Conservation (phyloP, 768 basidiomycete genomes). For the Sporobolomyces phaffii region DNA sequence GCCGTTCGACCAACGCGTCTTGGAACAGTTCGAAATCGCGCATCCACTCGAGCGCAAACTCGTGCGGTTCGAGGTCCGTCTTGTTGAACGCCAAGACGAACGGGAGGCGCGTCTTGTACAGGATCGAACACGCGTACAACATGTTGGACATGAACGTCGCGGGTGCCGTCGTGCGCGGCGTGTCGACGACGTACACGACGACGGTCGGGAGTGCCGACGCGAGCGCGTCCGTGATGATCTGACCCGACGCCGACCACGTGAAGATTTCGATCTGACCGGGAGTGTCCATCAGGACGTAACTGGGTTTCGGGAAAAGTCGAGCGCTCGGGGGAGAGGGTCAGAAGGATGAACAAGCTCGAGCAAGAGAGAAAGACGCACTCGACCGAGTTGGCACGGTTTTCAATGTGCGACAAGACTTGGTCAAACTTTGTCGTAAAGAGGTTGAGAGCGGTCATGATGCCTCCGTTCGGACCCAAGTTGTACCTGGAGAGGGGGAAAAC, state of each 20-base stretch:
- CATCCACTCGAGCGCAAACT: constrained; percentile 97
- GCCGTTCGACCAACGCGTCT: constrained; percentile 61
- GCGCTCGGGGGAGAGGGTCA: neutral
- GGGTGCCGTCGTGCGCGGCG: constrained; percentile 84
- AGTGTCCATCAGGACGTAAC: constrained; percentile 91
- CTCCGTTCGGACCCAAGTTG: constrained; percentile 96
- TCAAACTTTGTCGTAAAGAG: constrained; percentile 98
- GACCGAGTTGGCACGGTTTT: constrained; percentile 78
- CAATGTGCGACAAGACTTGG: constrained; percentile 83
- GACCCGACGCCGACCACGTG: constrained; percentile 98
- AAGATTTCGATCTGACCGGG: constrained; percentile 99
- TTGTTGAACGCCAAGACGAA: constrained; percentile 99
- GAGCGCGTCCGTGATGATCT: constrained; percentile 95
- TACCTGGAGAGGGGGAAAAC: constrained; percentile 56
- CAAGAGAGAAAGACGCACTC: too few species aligned
- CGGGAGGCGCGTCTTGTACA: constrained; percentile 96
- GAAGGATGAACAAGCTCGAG: constrained; percentile 24
- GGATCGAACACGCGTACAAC: constrained; percentile 98
- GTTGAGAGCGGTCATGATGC: constrained; percentile 92
- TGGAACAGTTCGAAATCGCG: constrained; percentile 94
- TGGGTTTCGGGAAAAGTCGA: constrained; percentile 46
- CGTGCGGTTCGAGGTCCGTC: constrained; percentile 82
- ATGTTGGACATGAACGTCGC: constrained; percentile 99
- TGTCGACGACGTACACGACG: constrained; percentile 95
- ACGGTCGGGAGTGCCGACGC: constrained; percentile 89